Evolutionary conservation across 1,284 basidiomycete species (phyloP).

Genomic region (Psilocybe mexicana): DNA sequence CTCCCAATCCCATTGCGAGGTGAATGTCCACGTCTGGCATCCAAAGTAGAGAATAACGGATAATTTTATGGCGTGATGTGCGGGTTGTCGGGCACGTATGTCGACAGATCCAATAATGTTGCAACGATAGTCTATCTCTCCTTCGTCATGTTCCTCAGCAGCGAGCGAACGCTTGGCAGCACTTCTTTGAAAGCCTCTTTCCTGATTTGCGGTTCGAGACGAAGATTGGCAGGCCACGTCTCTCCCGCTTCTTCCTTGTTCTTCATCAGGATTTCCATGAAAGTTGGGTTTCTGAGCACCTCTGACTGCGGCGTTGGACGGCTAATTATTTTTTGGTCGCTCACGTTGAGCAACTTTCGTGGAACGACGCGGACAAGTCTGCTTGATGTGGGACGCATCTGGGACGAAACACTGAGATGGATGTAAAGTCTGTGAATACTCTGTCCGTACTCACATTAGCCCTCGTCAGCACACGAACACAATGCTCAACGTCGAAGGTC

Average conservation of each 20-base stretch:
- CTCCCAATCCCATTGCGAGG: too few species aligned
- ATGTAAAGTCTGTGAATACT: too few species aligned
- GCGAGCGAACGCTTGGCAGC: slow-evolving; percentile 34
- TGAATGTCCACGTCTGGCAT: neutral
- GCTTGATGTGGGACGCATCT: slow-evolving; percentile 35
- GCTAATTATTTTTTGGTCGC: slow-evolving; percentile 31
- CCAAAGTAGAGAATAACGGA: neutral
- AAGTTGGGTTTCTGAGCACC: slow-evolving; percentile 31
- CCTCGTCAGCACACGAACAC: neutral
- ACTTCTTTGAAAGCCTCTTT: slow-evolving; percentile 37
- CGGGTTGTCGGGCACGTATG: neutral
- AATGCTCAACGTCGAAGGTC: neutral
- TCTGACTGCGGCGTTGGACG: slow-evolving; percentile 34
- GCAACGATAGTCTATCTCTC: slow-evolving; percentile 29
- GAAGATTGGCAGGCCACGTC: slow-evolving; percentile 42
- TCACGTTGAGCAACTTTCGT: slow-evolving; percentile 30
- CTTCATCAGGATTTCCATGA: slow-evolving; percentile 35
- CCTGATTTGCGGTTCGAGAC: slow-evolving; percentile 41
- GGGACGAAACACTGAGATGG: too few species aligned
- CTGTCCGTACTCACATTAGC: neutral
- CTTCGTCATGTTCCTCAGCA: slow-evolving; percentile 40
- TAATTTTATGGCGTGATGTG: neutral
- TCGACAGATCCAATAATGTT: neutral
- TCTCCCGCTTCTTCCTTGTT: slow-evolving; percentile 32
- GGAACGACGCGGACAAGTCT: slow-evolving; percentile 37